Conservation (phyloP, 306 rosid species). For the Hippophae rhamnoides region DNA sequence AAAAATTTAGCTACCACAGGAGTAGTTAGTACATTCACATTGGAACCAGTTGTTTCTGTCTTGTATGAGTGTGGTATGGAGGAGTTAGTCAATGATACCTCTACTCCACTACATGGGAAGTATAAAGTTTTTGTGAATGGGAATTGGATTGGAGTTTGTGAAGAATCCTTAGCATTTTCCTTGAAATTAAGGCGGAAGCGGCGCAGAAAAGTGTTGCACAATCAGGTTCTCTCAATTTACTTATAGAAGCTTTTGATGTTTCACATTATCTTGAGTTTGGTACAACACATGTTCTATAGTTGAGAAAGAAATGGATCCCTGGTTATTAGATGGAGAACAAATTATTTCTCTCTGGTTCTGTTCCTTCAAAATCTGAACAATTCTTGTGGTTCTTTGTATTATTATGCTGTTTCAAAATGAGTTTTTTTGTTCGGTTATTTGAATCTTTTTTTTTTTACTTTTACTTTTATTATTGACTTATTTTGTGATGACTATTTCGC, state of each 20-base stretch:
- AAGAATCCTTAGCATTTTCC: conserved; percentile 53
- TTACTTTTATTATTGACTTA: not conserved
- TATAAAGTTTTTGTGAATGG: conserved; percentile 73
- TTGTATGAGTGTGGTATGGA: conserved; percentile 67
- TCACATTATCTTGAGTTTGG: conserved; percentile 13
- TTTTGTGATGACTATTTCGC: conserved; percentile 6
- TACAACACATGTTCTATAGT: conserved; percentile 7
- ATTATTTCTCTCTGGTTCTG: no score
- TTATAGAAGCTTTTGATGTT: conserved; percentile 7
- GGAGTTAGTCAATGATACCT: conserved; percentile 56
- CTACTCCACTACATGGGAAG: conserved; percentile 42
- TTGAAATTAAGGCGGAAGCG: conserved; percentile 44
- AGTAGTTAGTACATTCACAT: conserved; percentile 50
- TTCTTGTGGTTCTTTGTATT: no score
- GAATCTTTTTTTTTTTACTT: not conserved
- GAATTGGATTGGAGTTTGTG: conserved; percentile 86
- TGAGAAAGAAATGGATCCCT: not conserved
- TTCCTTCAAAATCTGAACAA: no score
- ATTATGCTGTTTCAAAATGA: no score
- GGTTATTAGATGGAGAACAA: not conserved
- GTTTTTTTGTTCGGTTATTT: not conserved
- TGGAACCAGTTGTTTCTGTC: conserved; percentile 33
- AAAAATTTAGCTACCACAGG: conserved; percentile 83
- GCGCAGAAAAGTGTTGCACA: conserved; percentile 46
- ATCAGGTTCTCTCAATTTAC: conserved; percentile 50